Base-by-base conservation (phyloP, 1,284 basidiomycete genomes). In the Thelephora terrestris region DNA sequence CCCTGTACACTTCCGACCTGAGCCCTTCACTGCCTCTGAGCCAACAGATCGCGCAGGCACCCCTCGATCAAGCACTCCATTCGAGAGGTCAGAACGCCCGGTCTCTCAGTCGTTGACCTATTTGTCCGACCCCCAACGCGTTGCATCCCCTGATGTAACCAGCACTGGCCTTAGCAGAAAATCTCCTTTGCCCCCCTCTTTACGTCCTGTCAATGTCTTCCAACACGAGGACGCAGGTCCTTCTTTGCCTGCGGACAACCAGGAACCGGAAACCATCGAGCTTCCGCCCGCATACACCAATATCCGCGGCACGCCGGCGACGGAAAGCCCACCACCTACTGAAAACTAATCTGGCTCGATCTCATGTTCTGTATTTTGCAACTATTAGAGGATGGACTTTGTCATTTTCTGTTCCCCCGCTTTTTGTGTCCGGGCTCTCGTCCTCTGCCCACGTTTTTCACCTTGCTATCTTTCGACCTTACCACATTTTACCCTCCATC, bases 181-280 rank as follows among this genome's bases (percentile, higher is more conserved):
- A 62, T 69, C 63, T 3, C 62, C 68, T 32, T 59, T 70, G 49
- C 64, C 66, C 32, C 64, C 67, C 18, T 62, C 64, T 53, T 68
- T 87, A 65, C 69, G 85, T 39, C 73, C 84, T 0, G 78, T 89
- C 39, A 89, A 89, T 58, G 75, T 87, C 55, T 75, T 89, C 46
- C 86, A 88, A 64, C 85, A 90, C 55, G 85, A 89, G 52, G 85
- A 90, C 58, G 85, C 80, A 0, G 85, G 85, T 1, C 76, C 76
- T 5, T 69, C 70, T 32, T 63, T 57, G 27, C 55, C 58, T n/a
- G 49, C 59, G 38, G 51, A 60, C 17, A 65, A 62, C 2, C 64
- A 66, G 27, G 73, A 77, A 52, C 57, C 74, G 7, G 84, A 85
- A 61, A 87, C 85, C 43, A 76, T 89, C 36, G 85, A 89, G 64